These are phyloP conservation scores for Tetrahymena malaccensis DNA, from an alignment of 73 alveolate species.

Conservation along the genomic window DNA sequence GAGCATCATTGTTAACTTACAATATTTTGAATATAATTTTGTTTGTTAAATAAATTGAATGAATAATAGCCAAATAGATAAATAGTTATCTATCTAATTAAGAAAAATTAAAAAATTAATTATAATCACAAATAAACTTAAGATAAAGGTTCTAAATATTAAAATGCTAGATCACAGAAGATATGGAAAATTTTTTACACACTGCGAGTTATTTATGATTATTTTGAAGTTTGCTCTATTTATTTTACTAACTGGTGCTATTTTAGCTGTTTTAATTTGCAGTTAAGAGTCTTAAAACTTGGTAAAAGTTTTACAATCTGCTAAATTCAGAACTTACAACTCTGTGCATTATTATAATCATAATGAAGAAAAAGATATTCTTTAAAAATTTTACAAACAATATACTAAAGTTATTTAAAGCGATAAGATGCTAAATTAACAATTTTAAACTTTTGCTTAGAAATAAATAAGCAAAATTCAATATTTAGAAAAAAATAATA, in stretches of 20 bases:
- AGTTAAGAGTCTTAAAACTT: not conserved
- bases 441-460: too few species aligned
- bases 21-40: not conserved
- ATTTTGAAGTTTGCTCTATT: not conserved
- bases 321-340: not conserved
- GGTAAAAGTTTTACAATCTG: not conserved
- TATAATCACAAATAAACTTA: not conserved
- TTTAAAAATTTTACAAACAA: too few species aligned
- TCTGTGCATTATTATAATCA: not conserved
- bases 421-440: not conserved
- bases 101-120: too few species aligned
- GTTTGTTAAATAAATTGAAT: not conserved
- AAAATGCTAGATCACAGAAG: not conserved
- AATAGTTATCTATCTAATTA: too few species aligned
- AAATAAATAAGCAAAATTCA: too few species aligned
- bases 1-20: too few species aligned
- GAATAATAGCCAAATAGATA: not conserved
- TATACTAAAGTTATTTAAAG: too few species aligned
- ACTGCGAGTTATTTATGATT: not conserved
- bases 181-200: not conserved
- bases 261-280: not conserved
- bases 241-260: not conserved
- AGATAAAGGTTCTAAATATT: not conserved
- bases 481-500: not conserved
- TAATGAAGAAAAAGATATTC: not conserved